Conservation (phyloP, 768 basidiomycete genomes). For the Trametes maxima region DNA sequence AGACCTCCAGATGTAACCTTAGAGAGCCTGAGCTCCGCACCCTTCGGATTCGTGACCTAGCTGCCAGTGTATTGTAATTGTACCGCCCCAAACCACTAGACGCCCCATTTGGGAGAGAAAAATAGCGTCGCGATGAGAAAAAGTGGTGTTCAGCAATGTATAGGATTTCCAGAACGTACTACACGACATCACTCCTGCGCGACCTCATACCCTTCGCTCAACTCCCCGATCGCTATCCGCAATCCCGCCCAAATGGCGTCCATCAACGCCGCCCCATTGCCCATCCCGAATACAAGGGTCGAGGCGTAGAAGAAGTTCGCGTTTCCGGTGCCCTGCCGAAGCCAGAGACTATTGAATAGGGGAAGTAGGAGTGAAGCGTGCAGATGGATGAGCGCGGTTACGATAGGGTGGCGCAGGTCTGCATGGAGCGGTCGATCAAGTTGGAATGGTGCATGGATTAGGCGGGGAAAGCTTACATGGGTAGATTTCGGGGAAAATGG, state of each 20-base stretch:
- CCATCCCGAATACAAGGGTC: constrained; percentile 90
- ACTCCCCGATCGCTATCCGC: constrained; percentile 64
- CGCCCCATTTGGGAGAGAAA: not conserved
- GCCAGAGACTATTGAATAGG: constrained; percentile 90
- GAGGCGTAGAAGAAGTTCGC: constrained; percentile 99
- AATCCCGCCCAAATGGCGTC: constrained; percentile 87
- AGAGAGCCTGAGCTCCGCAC: not conserved
- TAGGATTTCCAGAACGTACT: not conserved
- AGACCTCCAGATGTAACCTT: not conserved
- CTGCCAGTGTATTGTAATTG: not conserved
- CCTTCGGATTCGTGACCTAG: not conserved
- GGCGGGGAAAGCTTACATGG: constrained; percentile 59
- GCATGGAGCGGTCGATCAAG: not conserved
- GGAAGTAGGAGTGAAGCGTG: constrained; percentile 88
- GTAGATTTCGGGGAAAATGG: constrained; percentile 82
- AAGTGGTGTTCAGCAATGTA: not conserved
- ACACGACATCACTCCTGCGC: constrained; percentile 53
- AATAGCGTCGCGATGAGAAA: not conserved
- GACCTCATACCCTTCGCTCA: constrained; percentile 56
- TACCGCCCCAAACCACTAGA: too few species aligned
- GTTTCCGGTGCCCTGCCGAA: constrained; percentile 89
- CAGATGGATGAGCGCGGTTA: constrained; percentile 78
- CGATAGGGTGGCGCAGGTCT: constrained; percentile 87
- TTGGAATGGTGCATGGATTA: not conserved
- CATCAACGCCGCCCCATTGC: constrained; percentile 79